Base-by-base conservation (phyloP, 1,284 basidiomycete species). In the Heterobasidion annosum region DNA sequence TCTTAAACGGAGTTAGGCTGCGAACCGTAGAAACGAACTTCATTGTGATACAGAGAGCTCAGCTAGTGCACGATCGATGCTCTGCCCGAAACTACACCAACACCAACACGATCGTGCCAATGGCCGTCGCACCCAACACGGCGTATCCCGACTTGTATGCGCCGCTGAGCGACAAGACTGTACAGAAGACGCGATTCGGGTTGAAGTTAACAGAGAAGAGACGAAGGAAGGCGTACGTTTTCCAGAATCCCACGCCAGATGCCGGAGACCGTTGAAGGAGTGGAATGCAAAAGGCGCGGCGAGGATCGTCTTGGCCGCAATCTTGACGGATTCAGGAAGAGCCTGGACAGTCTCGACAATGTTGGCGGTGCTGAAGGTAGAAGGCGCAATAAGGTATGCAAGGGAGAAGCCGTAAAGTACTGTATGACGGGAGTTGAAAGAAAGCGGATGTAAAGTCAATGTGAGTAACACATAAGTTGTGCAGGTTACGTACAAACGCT, bases 221-320 rank as follows among this genome's bases (percentile, higher is more conserved):
- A 9, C 35, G 4, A 25, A 79, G 3, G 48, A 34, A 34, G 34
- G 6, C 94, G 68, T 64, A 97, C 95, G 87, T 77, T 88, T 90
- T 56, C 88, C 88, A 66, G 79, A 72, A 71, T 99, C 96, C 96
- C 97, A 99, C 32, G 74, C 71, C 64, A 99, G 74, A 77, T 99
- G 96, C 51, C 96, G 82, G 52, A 98, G 58, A 5, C 96, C 96
- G 71, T 98, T 98, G 69, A 84, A 81, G 7, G 82, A 80, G 74
- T 99, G 96, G 83, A 88, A 98, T 34, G 90, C 82, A 68, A 95
- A 93, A 1, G 94, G 91, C 5, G 81, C 76, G 18, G 92, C 91
- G 47, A 96, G 76, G 56, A 90, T 63, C 48, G 81, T 71, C 72
- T 97, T 97, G 58, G 78, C 83, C 8, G 79, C 70, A 55, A 83